These are phyloP conservation scores for Alternaria rosae DNA, from an alignment of 2,329 filamentous ascomycete species.

Conservation along the genomic window DNA sequence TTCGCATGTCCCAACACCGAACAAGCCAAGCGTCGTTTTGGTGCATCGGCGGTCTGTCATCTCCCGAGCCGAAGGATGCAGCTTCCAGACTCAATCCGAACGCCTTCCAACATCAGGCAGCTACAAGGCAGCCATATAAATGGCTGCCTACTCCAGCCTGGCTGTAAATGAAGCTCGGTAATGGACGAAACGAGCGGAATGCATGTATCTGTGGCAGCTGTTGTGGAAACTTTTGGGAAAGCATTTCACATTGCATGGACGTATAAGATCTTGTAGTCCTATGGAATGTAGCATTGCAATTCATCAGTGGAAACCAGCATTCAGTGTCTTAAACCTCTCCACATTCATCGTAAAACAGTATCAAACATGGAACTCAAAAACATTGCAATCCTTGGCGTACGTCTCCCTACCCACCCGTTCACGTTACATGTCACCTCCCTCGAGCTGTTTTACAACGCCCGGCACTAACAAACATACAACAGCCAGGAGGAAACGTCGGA, in stretches of 20 bases:
- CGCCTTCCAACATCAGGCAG: conserved; percentile 3
- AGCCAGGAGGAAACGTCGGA: conserved; percentile 47
- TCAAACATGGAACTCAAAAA: conserved; percentile 44
- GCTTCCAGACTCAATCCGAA: background rate
- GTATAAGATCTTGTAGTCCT: background rate
- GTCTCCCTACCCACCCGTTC: background rate
- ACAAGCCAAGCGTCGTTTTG: background rate
- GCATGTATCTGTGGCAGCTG: background rate
- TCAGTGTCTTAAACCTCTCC: too few species aligned
- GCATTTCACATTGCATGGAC: background rate
- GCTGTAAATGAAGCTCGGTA: too few species aligned
- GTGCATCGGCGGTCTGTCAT: background rate
- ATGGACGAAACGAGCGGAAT: background rate
- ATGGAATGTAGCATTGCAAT: background rate
- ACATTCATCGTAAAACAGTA: background rate
- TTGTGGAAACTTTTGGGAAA: background rate
- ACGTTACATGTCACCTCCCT: background rate
- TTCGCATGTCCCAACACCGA: background rate
- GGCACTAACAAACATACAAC: background rate
- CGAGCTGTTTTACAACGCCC: background rate
- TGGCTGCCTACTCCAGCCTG: conserved; percentile 3
- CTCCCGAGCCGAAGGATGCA: background rate
- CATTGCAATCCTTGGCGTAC: conserved; percentile 46
- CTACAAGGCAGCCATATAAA: conserved; percentile 5
- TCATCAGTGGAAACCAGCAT: background rate